Percentiles rank a stretch among this genome's conserved stretches.
phyloP scores from a whole-genome alignment of 345 rosid species.

The Euphorbia peplus region DNA sequence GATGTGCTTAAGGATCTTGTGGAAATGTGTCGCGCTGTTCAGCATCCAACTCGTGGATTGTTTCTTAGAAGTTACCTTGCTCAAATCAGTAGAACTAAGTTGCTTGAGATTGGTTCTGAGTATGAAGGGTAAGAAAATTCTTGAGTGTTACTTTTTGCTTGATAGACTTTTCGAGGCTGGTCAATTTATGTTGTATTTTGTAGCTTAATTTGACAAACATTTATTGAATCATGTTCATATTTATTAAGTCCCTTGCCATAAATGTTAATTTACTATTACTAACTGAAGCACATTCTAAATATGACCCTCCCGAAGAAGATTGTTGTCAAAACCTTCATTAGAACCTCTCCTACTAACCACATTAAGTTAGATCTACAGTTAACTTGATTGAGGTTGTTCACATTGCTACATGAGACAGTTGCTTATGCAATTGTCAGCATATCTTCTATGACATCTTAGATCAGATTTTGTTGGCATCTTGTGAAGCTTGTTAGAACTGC shows the following conservation, averaged over 20 bases:
- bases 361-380: neutral
- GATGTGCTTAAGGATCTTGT: conserved; percentile 96
- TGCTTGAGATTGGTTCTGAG: conserved; percentile 89
- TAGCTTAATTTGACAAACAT: neutral
- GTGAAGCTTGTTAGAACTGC: neutral
- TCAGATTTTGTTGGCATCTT: neutral
- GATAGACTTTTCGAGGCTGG: neutral
- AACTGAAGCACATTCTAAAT: neutral
- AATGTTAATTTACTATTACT: neutral
- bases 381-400: neutral
- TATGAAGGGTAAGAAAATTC: conserved; percentile 70
- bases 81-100: conserved; percentile 86
- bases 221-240: neutral
- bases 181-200: neutral
- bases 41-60: conserved; percentile 95
- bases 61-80: conserved; percentile 97
- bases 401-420: neutral
- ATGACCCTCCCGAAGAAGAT: neutral
- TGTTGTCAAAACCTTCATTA: neutral
- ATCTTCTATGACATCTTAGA: neutral
- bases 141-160: neutral
- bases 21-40: conserved; percentile 98
- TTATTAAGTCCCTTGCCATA: neutral
- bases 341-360: neutral
- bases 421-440: neutral